Percentiles rank a stretch among this genome's conserved stretches.
Evolutionary conservation across 2,329 filamentous ascomycete genomes (phyloP).

Genomic region (Phaeosphaeriaceae sp.): DNA sequence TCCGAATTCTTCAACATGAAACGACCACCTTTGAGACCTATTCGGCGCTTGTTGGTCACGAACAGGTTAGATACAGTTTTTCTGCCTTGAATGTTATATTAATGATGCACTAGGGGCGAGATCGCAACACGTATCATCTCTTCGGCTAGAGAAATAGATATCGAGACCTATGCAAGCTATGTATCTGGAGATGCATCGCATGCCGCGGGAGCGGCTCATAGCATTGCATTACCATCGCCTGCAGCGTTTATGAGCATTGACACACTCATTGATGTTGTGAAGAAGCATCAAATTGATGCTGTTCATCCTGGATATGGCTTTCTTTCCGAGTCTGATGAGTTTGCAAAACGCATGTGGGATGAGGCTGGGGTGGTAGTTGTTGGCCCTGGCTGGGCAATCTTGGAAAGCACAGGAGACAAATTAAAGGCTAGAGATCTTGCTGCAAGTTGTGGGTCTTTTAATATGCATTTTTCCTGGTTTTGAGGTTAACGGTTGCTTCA

Average conservation of each 20-base stretch:
- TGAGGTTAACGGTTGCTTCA: constrained; percentile 8
- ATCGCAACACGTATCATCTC: constrained; percentile 67
- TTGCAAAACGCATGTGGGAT: constrained; percentile 57
- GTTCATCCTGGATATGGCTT: constrained; percentile 70
- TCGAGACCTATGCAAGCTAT: constrained; percentile 64
- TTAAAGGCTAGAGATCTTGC: constrained; percentile 61
- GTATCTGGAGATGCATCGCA: constrained; percentile 63
- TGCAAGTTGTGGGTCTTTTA: constrained; percentile 49
- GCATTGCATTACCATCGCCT: constrained; percentile 59
- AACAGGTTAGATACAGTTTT: constrained; percentile 53
- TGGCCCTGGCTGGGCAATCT: constrained; percentile 63
- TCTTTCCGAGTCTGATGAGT: constrained; percentile 61
- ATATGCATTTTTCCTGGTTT: not conserved
- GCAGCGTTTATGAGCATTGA: constrained; percentile 61
- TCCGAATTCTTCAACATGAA: constrained; percentile 18
- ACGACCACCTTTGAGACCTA: constrained; percentile 41
- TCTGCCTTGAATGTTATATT: not conserved
- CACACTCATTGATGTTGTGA: constrained; percentile 55
- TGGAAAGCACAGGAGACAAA: constrained; percentile 64
- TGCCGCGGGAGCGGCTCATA: constrained; percentile 58
- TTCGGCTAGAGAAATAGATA: constrained; percentile 63
- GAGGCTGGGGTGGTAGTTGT: constrained; percentile 58
- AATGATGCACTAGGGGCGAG: constrained; percentile 59
- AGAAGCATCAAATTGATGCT: constrained; percentile 60
- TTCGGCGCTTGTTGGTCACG: constrained; percentile 60